Percentiles rank a stretch among this genome's conserved stretches.
Evolutionary conservation across 1,284 basidiomycete genomes (phyloP).

Genomic region (Tilletia setariae): DNA sequence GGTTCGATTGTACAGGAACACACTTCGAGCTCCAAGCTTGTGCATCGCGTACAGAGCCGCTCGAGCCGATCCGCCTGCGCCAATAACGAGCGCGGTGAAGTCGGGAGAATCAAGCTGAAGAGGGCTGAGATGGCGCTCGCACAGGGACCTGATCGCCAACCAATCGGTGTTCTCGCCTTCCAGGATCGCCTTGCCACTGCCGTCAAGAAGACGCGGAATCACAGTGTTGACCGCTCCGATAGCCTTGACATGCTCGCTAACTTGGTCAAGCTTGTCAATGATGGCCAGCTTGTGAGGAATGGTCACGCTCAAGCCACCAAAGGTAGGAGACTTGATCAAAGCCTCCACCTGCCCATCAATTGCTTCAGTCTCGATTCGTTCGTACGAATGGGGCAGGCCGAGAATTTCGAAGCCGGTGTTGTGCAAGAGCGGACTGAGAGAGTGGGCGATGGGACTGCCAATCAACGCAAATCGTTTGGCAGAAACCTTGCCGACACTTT

Average conservation of each 20-base stretch:
- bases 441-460: slow-evolving; percentile 81
- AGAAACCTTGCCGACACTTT: slow-evolving; percentile 69
- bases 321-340: slow-evolving; percentile 67
- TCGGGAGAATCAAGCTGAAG: slow-evolving; percentile 26
- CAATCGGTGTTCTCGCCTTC: slow-evolving; percentile 53
- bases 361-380: slow-evolving; percentile 68
- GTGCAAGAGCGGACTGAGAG: slow-evolving; percentile 88
- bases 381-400: slow-evolving; percentile 66
- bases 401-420: slow-evolving; percentile 80
- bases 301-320: slow-evolving; percentile 93
- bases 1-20: slow-evolving; percentile 52
- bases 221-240: slow-evolving; percentile 54
- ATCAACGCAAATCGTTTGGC: slow-evolving; percentile 76
- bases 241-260: slow-evolving; percentile 42
- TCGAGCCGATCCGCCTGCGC: slow-evolving; percentile 51
- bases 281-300: slow-evolving; percentile 49
- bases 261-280: slow-evolving; percentile 41
- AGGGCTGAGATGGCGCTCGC: slow-evolving; percentile 27
- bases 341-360: slow-evolving; percentile 66
- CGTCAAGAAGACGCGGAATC: slow-evolving; percentile 29
- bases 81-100: slow-evolving; percentile 46
- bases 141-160: slow-evolving; percentile 43
- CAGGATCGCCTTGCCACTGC: slow-evolving; percentile 17
- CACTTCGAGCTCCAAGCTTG: slow-evolving; percentile 39
- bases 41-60: slow-evolving; percentile 51